Percentiles rank a stretch among this genome's conserved stretches.
Evolutionary conservation across 768 basidiomycete genomes (phyloP).

Genomic region (Pleurotus tuoliensis): DNA sequence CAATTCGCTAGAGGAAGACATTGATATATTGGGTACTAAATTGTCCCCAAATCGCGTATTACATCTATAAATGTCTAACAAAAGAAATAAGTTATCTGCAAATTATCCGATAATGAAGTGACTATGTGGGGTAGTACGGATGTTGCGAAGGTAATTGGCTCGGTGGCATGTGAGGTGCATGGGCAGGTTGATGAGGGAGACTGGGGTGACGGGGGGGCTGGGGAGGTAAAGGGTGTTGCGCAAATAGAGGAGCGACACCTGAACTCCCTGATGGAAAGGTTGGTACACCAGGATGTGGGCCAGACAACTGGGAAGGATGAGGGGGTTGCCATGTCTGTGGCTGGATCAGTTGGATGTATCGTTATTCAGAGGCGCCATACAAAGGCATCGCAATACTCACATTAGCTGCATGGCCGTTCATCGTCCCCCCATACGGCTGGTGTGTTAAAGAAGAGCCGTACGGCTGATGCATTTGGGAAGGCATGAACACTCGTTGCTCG

Average conservation of each 20-base stretch:
- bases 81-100: conserved; percentile 6
- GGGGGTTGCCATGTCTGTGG: conserved; percentile 18
- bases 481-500: conserved; percentile 33
- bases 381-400: conserved; percentile 12
- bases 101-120: background rate
- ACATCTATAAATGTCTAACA: conserved; percentile 3
- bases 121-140: conserved; percentile 27
- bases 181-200: conserved; percentile 5
- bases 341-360: background rate
- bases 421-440: conserved; percentile 11
- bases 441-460: background rate
- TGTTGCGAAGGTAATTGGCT: conserved; percentile 21
- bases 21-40: background rate
- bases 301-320: conserved; percentile 13
- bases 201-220: conserved; percentile 3
- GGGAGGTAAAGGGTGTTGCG: background rate
- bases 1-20: conserved; percentile 49
- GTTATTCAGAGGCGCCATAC: background rate
- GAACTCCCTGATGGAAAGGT: conserved; percentile 7
- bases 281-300: conserved; percentile 13
- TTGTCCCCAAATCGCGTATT: background rate
- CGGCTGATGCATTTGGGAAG: conserved; percentile 15
- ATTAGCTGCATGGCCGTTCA: conserved; percentile 8
- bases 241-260: background rate
- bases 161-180: conserved; percentile 9